Conservation (phyloP, 73 alveolate species). For the Tetrahymena borealis region DNA sequence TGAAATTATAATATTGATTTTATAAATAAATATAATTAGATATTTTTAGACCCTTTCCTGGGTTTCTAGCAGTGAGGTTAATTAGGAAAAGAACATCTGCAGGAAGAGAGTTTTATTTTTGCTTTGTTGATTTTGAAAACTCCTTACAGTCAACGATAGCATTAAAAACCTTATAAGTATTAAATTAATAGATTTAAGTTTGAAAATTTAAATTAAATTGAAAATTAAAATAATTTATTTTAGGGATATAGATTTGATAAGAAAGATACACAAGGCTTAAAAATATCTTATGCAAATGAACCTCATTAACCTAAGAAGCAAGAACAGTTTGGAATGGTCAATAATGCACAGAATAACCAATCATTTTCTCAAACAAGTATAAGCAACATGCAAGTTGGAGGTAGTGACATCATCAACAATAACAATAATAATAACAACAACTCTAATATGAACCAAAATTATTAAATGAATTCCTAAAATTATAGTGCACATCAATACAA, state of each 20-base stretch:
- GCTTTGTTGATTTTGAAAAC: conserved; percentile 89
- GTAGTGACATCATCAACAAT: no score
- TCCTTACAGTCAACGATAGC: conserved; percentile 84
- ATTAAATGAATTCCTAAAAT: not conserved
- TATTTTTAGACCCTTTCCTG: conserved; percentile 90
- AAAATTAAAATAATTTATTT: not conserved
- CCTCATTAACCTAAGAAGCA: not conserved
- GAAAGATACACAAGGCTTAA: conserved; percentile 73
- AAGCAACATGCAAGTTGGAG: not conserved
- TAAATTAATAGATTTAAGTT: not conserved
- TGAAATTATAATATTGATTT: not conserved
- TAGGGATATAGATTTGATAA: conserved; percentile 87
- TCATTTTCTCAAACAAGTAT: not conserved
- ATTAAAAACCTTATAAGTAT: conserved; percentile 81
- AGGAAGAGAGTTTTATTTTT: conserved; percentile 75
- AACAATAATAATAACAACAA: no score
- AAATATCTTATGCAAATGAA: conserved; percentile 73
- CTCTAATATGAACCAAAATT: not conserved
- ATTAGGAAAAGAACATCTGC: conserved; percentile 65
- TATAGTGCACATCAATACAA: no score
- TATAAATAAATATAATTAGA: conserved; percentile 25
- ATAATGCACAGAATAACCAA: not conserved
- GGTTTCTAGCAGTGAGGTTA: conserved; percentile 74
- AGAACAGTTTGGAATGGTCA: not conserved
- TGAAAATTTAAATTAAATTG: not conserved